A percentile compares a stretch with the other conserved stretches of the same genome.
phyloP scores from a whole-genome alignment of 345 rosid genomes.

The Ceriops zippeliana region DNA sequence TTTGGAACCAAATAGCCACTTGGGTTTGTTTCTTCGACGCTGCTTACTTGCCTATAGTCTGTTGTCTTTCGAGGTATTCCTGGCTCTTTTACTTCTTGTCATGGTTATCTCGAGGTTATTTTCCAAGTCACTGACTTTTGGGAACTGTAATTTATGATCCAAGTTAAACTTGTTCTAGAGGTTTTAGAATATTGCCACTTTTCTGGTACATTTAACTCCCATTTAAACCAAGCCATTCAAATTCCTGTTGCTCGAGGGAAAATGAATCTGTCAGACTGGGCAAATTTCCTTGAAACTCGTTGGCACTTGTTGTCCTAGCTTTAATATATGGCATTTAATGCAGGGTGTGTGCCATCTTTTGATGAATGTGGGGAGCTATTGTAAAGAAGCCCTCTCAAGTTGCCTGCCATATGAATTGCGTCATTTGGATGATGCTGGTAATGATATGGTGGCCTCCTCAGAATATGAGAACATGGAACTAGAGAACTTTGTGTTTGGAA shows the following conservation, averaged over 20 bases:
- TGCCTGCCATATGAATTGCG: constrained; percentile 43
- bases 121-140: no score
- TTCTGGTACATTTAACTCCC: background rate
- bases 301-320: background rate
- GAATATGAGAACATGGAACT: constrained; percentile 87
- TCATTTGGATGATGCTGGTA: constrained; percentile 49
- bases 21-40: constrained; percentile 90
- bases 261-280: background rate
- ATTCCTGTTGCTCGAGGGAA: background rate
- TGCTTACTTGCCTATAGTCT: constrained; percentile 78
- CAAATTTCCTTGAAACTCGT: background rate
- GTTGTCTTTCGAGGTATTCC: constrained; percentile 73
- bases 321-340: constrained; percentile 13
- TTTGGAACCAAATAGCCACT: constrained; percentile 76
- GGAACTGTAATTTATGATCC: no score
- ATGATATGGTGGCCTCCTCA: constrained; percentile 46
- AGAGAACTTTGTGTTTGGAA: constrained; percentile 65
- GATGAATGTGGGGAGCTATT: constrained; percentile 61
- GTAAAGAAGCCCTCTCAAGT: constrained; percentile 65
- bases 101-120: no score
- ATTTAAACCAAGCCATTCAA: no score
- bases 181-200: background rate
- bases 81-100: background rate
- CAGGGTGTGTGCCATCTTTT: constrained; percentile 91
- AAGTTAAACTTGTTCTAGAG: background rate